Evolutionary conservation across 2,329 filamentous ascomycete species (phyloP).

Genomic region (Coniochaeta pulveracea): DNA sequence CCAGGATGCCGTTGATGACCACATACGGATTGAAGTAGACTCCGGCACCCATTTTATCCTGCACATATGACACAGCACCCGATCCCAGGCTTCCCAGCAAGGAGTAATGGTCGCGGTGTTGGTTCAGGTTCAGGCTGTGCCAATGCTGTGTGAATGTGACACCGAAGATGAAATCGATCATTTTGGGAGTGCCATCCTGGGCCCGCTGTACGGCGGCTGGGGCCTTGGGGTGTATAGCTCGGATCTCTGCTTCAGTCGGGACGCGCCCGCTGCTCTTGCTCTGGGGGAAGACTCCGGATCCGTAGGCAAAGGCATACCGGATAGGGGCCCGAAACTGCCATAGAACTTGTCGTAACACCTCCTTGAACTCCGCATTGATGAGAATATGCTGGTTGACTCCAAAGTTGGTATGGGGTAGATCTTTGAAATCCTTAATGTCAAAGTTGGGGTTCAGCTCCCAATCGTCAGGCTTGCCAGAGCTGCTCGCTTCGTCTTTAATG

Average conservation of each 20-base stretch:
- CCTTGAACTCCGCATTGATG: conserved; percentile 92
- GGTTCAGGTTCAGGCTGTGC: conserved; percentile 83
- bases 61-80: conserved; percentile 70
- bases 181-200: conserved; percentile 81
- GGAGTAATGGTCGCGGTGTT: conserved; percentile 90
- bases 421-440: conserved; percentile 60
- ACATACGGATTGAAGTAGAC: conserved; percentile 98
- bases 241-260: conserved; percentile 44
- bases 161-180: conserved; percentile 98
- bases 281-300: conserved; percentile 92
- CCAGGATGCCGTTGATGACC: conserved; percentile 85
- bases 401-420: conserved; percentile 70
- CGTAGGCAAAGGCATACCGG: conserved; percentile 93
- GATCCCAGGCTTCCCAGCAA: conserved; percentile 74
- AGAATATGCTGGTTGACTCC: conserved; percentile 94
- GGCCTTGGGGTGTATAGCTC: conserved; percentile 68
- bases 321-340: conserved; percentile 91
- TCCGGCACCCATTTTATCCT: conserved; percentile 82
- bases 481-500: conserved; percentile 12
- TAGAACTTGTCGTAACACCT: conserved; percentile 73
- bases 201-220: conserved; percentile 72
- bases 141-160: conserved; percentile 92
- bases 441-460: conserved; percentile 71
- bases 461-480: conserved; percentile 24
- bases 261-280: conserved; percentile 34